phyloP scores from a whole-genome alignment of 2,329 filamentous ascomycete species.

The Pseudocercospora musae region DNA sequence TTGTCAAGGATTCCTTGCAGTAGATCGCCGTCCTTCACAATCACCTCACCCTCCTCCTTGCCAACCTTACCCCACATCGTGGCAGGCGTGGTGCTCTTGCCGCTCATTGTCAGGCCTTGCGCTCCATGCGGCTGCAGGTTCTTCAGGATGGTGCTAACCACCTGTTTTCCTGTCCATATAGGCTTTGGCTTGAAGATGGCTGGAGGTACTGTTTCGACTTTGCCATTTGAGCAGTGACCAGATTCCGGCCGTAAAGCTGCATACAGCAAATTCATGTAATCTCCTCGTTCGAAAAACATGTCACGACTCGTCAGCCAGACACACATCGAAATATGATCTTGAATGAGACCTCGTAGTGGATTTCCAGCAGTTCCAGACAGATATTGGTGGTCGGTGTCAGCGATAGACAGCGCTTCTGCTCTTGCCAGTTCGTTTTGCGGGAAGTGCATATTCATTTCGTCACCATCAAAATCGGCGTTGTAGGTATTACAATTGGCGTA shows the following conservation, averaged over 20 bases:
- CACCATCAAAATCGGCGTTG: slow-evolving; percentile 98
- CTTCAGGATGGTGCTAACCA: slow-evolving; percentile 87
- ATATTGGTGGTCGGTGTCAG: slow-evolving; percentile 96
- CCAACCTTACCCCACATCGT: slow-evolving; percentile 69
- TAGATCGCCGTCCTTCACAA: slow-evolving; percentile 83
- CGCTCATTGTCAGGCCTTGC: slow-evolving; percentile 72
- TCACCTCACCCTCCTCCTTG: slow-evolving; percentile 67
- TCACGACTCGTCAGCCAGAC: slow-evolving; percentile 88
- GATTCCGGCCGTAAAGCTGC: slow-evolving; percentile 84
- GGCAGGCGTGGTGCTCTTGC: slow-evolving; percentile 73
- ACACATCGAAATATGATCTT: slow-evolving; percentile 95
- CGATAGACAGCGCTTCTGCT: slow-evolving; percentile 87
- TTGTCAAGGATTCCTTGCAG: slow-evolving; percentile 93
- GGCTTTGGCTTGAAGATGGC: slow-evolving; percentile 76
- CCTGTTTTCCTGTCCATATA: slow-evolving; percentile 93
- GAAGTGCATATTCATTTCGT: slow-evolving; percentile 99
- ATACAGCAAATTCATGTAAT: slow-evolving; percentile 94
- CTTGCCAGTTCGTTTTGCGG: slow-evolving; percentile 94
- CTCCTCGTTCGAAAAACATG: slow-evolving; percentile 79
- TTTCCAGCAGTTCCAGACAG: slow-evolving; percentile 91
- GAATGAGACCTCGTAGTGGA: slow-evolving; percentile 90
- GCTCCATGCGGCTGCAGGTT: slow-evolving; percentile 81
- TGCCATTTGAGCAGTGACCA: slow-evolving; percentile 78
- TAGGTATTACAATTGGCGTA: slow-evolving; percentile 99
- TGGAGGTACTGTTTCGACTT: slow-evolving; percentile 76